Evolutionary conservation across 345 rosid species (phyloP), one percentile per base, ranked within the genome.

Genomic region (Ricinus communis): DNA sequence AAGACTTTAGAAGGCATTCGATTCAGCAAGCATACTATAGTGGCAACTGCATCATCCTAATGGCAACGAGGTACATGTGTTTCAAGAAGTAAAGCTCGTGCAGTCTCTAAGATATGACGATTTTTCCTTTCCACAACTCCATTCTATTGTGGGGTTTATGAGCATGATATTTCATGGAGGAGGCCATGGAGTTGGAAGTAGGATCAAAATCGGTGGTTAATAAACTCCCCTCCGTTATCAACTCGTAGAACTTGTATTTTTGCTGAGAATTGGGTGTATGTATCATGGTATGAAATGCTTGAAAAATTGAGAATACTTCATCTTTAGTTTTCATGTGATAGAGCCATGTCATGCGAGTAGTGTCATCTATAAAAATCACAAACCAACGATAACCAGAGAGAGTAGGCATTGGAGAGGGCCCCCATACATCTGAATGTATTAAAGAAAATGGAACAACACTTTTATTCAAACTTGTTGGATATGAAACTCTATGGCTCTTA

Each of bases 361-460:
- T 65, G 25, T 76, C 62, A 65, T 76, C 66, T 0, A 76, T 62
- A 70, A 76, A 65, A 0, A n/a, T 64, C 0, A 49, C 27, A 70
- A 70, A 70, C 66, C 55, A 65, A 3, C n/a, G 22, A 53, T 1
- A 1, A 0, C 41, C 51, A 55, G 0, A 55, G 2, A 6, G 0
- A 2, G 1, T 53, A 1, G 14, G 4, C 2, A 64, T 30, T 0
- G 55, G 70, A 0, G 69, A 8, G 11, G 38, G 70, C 5, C 77
- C 36, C 62, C 54, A 68, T 0, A 54, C 45, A 62, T 75, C 46
- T 21, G 45, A 70, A 22, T 62, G 36, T 16, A 76, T 30, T 1
- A 70, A 25, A 14, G 5, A 2, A 70, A 70, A 76, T 7, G 40
- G 59, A 21, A 8, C 6, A 2, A 0, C 14, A 45, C 27, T 54